These are phyloP conservation scores for Lasiodiplodia gonubiensis DNA, from an alignment of 2,329 filamentous ascomycete species.

Conservation along the genomic window DNA sequence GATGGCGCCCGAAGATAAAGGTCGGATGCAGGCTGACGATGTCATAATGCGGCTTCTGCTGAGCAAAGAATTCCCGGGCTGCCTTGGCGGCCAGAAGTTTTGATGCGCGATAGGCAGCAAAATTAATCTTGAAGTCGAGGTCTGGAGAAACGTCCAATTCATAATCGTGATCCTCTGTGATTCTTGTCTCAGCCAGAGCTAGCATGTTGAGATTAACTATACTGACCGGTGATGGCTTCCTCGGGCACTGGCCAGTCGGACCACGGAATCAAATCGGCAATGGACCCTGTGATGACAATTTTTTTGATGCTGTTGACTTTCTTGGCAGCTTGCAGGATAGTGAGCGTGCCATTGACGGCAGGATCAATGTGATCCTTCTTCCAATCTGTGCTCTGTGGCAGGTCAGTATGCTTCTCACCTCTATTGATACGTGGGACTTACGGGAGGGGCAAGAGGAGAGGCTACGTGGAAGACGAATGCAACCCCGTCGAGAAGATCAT, in stretches of 20 bases:
- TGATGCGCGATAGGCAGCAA: constrained; percentile 33
- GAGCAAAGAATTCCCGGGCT: constrained; percentile 32
- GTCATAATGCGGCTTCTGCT: constrained; percentile 34
- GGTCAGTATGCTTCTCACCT: not conserved
- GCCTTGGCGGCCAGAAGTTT: constrained; percentile 41
- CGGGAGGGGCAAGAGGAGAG: constrained; percentile 35
- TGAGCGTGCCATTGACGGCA: constrained; percentile 36
- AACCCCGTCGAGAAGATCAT: constrained; percentile 34
- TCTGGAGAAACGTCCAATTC: constrained; percentile 31
- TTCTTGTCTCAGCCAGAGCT: not conserved
- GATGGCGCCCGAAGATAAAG: constrained; percentile 36
- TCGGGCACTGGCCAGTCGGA: not conserved
- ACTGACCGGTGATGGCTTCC: not conserved
- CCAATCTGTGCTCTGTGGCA: constrained; percentile 26
- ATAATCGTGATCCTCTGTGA: constrained; percentile 22
- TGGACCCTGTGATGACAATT: constrained; percentile 38
- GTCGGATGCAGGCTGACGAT: constrained; percentile 37
- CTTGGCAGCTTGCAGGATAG: constrained; percentile 36
- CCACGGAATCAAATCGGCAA: constrained; percentile 32
- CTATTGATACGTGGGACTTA: not conserved
- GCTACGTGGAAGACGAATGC: constrained; percentile 40
- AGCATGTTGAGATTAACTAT: not conserved
- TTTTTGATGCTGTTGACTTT: constrained; percentile 35
- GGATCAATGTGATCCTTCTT: constrained; percentile 36
- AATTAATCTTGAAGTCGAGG: constrained; percentile 21